A percentile compares a stretch with the other conserved stretches of the same genome.
Evolutionary conservation across 2,329 filamentous ascomycete species (phyloP).

Genomic region (Plectosphaerella cucumerina): DNA sequence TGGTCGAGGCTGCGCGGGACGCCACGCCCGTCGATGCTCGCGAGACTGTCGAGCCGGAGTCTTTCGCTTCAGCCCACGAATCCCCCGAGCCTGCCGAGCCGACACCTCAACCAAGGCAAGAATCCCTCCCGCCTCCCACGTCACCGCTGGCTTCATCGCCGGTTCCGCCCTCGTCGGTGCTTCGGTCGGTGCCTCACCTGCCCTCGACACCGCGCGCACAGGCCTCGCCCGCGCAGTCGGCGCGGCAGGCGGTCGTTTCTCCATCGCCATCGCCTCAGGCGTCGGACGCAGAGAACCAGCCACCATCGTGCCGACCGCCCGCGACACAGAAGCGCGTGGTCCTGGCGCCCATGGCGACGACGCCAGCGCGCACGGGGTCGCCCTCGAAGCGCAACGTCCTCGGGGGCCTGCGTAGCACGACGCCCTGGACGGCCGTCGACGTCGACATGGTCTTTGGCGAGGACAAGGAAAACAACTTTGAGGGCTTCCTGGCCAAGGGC

Average conservation of each 20-base stretch:
- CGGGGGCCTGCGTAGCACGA: constrained; percentile 49
- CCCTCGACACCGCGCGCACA: constrained; percentile 36
- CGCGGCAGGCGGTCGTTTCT: constrained; percentile 50
- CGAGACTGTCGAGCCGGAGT: constrained; percentile 6
- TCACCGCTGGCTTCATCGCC: constrained; percentile 22
- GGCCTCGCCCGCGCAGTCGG: constrained; percentile 41
- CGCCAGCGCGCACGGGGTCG: constrained; percentile 45
- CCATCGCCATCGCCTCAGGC: constrained; percentile 69
- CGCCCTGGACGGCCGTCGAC: constrained; percentile 70
- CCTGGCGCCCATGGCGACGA: constrained; percentile 40
- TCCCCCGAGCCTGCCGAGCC: constrained; percentile 8
- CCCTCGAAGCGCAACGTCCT: constrained; percentile 60
- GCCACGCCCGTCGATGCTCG: neutral
- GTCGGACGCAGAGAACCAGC: constrained; percentile 76
- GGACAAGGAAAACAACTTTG: constrained; percentile 49
- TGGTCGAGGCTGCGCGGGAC: constrained; percentile 16
- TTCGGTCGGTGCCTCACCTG: constrained; percentile 20
- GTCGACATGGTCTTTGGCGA: constrained; percentile 63
- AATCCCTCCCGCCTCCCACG: constrained; percentile 6
- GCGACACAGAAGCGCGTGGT: constrained; percentile 40
- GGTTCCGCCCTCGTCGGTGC: constrained; percentile 4
- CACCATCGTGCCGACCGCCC: constrained; percentile 62
- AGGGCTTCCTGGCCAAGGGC: constrained; percentile 48
- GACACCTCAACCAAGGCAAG: neutral
- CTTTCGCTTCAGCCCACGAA: constrained; percentile 10